Base-by-base conservation (phyloP, 345 rosid genomes). In the Bruguiera sexangula region DNA sequence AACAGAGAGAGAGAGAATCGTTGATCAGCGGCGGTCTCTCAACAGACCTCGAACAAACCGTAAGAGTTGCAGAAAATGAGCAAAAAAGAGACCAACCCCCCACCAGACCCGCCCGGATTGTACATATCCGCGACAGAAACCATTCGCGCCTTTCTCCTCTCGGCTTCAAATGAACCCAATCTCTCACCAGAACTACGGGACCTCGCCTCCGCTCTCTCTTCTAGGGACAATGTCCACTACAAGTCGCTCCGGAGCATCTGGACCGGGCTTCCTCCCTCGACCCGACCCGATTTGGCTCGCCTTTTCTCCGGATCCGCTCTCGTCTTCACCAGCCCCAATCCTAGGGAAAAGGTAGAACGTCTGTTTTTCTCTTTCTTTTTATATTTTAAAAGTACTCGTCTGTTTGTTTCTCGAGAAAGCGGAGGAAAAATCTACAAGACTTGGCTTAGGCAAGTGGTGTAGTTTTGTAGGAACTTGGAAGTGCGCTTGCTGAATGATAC, bases 281-380 rank as follows among this genome's bases (percentile, higher is more conserved):
- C 78, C n/a, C 80, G 95, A 27, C 96, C 96, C 6, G 78, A 73
- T 1, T 77, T 89, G 71, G 63, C 62, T 62, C 62, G 53, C 46
- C 80, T 94, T 43, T 84, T 88, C 80, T 79, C 84, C 8, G 87
- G 88, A 36, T 78, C 94, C 18, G 69, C 66, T 50, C 86, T 89
- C 76, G 68, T 91, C 67, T 83, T 94, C 71, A 55, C 69, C 63
- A 80, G 91, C 69, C 93, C 97, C 37, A 87, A 80, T 67, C 97
- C 93, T 0, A 79, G 98, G 71, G 90, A 83, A 74, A 94, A 91
- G 95, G 98, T 91, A 20, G 11, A 5, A 9, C 15, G 1, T 57
- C 19, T 55, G 27, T 70, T 27, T 34, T 63, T 26, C 24, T 16
- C 22, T 6, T 36, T 46, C 7, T 58, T 51, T 16, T 2, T 51